Percentiles rank a stretch among this genome's conserved stretches.
Evolutionary conservation across 495 filamentous ascomycete genomes (phyloP).

Genomic region (Aspergillus sparsus): DNA sequence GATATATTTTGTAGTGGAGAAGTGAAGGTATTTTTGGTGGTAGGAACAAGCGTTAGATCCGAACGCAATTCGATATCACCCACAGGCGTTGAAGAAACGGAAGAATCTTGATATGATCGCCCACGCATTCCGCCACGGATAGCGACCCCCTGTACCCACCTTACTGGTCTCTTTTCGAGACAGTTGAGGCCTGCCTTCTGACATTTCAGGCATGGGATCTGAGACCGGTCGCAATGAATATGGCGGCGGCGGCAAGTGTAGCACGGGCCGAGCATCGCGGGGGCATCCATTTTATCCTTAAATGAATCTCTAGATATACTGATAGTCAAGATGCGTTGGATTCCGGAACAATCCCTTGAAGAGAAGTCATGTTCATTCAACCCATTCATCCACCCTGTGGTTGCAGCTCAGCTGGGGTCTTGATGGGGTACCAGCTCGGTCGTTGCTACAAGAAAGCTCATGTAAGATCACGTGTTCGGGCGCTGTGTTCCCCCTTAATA

Average conservation of each 20-base stretch:
- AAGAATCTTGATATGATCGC: conserved; percentile 23
- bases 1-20: neutral
- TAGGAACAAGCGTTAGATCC: neutral
- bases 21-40: neutral
- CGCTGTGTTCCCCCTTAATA: too few relatives aligned
- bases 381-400: too few relatives aligned
- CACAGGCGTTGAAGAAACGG: neutral
- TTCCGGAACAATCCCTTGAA: too few relatives aligned
- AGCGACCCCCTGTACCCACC: conserved; percentile 43
- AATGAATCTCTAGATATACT: too few relatives aligned
- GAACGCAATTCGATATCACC: neutral
- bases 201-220: conserved; percentile 33
- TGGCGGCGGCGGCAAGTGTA: conserved; percentile 55
- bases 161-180: conserved; percentile 47
- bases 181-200: conserved; percentile 47
- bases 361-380: too few relatives aligned
- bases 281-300: neutral
- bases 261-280: conserved; percentile 31
- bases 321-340: too few relatives aligned
- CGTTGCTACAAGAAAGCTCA: too few relatives aligned
- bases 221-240: conserved; percentile 50
- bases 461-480: too few relatives aligned
- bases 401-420: too few relatives aligned
- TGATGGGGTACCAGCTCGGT: too few relatives aligned
- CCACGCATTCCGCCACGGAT: conserved; percentile 43